Conservation (phyloP, 768 basidiomycete genomes). For the Rhodotorula paludigena region DNA sequence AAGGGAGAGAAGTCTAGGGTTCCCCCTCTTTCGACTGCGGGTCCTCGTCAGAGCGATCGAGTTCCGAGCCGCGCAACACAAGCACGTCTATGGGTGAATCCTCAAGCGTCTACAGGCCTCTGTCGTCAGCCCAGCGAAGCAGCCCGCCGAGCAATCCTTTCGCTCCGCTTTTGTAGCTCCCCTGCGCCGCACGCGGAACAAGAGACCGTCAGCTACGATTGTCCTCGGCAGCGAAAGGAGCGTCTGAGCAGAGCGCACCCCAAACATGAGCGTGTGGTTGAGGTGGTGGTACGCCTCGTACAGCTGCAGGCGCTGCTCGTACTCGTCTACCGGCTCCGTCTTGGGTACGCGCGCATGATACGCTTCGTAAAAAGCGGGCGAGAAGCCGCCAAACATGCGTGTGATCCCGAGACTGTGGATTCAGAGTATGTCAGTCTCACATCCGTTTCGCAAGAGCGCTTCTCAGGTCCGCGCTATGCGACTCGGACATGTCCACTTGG, state of each 20-base stretch:
- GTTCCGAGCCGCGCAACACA: no score
- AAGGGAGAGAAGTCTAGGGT: no score
- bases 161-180: slow-evolving; percentile 3
- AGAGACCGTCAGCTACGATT: no score
- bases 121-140: slow-evolving; percentile 9
- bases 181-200: background rate
- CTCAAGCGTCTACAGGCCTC: background rate
- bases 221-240: no score
- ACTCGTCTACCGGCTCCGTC: slow-evolving; percentile 6
- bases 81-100: no score
- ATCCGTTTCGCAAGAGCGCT: no score
- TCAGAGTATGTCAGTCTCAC: slow-evolving; percentile 2
- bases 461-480: no score
- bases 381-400: slow-evolving; percentile 48
- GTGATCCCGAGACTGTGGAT: slow-evolving; percentile 44
- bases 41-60: no score
- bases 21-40: no score
- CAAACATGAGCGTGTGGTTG: slow-evolving; percentile 17
- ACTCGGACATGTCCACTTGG: no score
- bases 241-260: slow-evolving; percentile 1
- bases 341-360: slow-evolving; percentile 40
- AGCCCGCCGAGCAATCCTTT: background rate
- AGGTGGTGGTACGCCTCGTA: slow-evolving; percentile 17
- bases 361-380: slow-evolving; percentile 43
- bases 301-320: slow-evolving; percentile 12